Base-by-base conservation (phyloP, 2,329 filamentous ascomycete species). In the Botrytis porri region DNA sequence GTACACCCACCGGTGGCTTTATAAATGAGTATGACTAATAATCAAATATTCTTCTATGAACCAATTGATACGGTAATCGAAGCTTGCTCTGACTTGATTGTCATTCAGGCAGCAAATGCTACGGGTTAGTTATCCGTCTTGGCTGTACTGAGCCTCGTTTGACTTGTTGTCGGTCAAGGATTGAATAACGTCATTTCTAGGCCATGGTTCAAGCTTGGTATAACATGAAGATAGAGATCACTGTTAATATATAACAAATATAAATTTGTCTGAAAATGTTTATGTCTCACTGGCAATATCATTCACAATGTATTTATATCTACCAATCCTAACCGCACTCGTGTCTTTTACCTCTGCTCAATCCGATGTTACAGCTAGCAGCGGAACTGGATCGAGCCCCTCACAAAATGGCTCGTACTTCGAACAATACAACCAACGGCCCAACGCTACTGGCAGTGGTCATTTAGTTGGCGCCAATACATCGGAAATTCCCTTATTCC, bases 371-470 rank as follows among this genome's bases (percentile, higher is more conserved):
- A 29, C 16, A 64, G 43, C 6, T 3, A 41, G 43, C 29, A 51
- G 9, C n/a, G 69, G 45, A 25, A 25, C 3, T 29, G 69, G 69
- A 29, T 10, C 43, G 35, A 59, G 59, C 14, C 59, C 35, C 22
- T 39, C 16, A 22, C 32, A 45, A n/a, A 64, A 70, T 41, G 32
- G 32, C n/a, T 57, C 69, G 3, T 71, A 65, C n/a, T 64, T 71
- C 6, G 14, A 45, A 39, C 22, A 63, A 16, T 64, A 64, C 43
- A 71, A 64, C 32, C 41, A 71, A 25, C 29, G 5, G 5, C 69
- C 69, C 5, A 71, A 71, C 25, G 59, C 69, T 8, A 71, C 69
- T 3, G 59, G 60, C 4, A 41, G 20, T 20, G 43, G 43, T 7
- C 41, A 41, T 32, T 10, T 71, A 25, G 6, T 8, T 3, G 43